A percentile compares a stretch with the other conserved stretches of the same genome.
Evolutionary conservation across 768 basidiomycete genomes (phyloP).

Genomic region (Candolleomyces efflorescens): DNA sequence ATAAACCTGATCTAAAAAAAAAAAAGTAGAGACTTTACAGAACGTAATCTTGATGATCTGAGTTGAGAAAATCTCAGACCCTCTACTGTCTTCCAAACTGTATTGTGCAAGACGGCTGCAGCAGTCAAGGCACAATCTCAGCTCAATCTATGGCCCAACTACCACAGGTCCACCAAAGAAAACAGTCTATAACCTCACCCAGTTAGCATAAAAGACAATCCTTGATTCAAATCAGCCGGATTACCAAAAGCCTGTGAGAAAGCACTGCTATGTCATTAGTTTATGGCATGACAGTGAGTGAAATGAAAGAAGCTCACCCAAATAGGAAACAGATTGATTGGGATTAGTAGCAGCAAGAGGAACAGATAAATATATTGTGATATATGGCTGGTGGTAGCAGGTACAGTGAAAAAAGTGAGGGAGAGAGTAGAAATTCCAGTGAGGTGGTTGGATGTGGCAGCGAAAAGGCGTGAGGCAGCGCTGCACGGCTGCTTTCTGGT

Average conservation of each 20-base stretch:
- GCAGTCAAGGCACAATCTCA: neutral
- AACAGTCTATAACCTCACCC: neutral
- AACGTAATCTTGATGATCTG: conserved; percentile 8
- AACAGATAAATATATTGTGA: no score
- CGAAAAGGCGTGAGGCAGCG: no score
- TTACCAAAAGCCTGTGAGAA: neutral
- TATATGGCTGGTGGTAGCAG: no score
- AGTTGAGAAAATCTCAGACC: neutral
- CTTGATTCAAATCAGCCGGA: neutral
- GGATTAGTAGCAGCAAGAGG: no score
- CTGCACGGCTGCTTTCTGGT: no score
- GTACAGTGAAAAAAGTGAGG: no score
- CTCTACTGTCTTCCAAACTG: neutral
- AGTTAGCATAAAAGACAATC: neutral
- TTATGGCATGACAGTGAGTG: no score
- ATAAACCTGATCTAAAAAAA: no score
- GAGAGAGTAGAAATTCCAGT: no score
- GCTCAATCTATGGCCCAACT: neutral
- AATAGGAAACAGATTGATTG: no score
- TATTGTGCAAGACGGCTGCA: neutral
- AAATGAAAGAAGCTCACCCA: no score
- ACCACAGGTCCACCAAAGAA: conserved; percentile 15
- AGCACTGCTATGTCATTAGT: neutral
- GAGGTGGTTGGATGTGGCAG: no score
- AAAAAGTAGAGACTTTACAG: conserved; percentile 3